Evolutionary conservation across 306 rosid species (phyloP).

Genomic region (Cucurbita ficifolia): DNA sequence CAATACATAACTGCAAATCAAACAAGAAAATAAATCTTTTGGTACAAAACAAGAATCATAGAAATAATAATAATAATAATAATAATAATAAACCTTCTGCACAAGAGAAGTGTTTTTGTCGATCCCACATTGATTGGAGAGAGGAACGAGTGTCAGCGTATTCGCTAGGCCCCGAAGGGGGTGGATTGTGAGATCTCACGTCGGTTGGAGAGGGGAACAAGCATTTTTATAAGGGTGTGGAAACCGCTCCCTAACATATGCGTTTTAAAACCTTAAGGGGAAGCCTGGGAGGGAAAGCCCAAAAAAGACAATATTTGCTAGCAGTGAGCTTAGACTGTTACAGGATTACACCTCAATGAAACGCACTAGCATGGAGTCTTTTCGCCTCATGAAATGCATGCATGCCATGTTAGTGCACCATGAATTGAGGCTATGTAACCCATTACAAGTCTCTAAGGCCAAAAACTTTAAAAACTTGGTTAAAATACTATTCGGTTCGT

Average conservation of each 20-base stretch:
- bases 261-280: no score
- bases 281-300: no score
- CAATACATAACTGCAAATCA: slow-evolving; percentile 14
- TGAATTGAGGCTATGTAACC: not conserved
- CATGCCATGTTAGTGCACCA: not conserved
- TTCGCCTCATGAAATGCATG: not conserved
- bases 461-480: not conserved
- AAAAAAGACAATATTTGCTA: no score
- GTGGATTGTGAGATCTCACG: no score
- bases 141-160: no score
- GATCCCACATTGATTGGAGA: no score
- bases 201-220: no score
- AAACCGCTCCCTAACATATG: no score
- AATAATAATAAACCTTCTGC: slow-evolving; percentile 44
- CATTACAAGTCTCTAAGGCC: not conserved
- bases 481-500: no score
- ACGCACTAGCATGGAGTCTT: not conserved
- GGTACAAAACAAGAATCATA: slow-evolving; percentile 25
- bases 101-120: slow-evolving; percentile 93
- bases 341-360: not conserved
- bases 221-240: no score
- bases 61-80: slow-evolving; percentile 8
- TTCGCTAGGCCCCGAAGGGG: no score
- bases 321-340: no score
- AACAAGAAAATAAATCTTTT: slow-evolving; percentile 6